Evolutionary conservation across 164 flowering plant genomes (phyloP), one percentile per base, ranked within the genome.

Genomic region (Tetracentron sinense): DNA sequence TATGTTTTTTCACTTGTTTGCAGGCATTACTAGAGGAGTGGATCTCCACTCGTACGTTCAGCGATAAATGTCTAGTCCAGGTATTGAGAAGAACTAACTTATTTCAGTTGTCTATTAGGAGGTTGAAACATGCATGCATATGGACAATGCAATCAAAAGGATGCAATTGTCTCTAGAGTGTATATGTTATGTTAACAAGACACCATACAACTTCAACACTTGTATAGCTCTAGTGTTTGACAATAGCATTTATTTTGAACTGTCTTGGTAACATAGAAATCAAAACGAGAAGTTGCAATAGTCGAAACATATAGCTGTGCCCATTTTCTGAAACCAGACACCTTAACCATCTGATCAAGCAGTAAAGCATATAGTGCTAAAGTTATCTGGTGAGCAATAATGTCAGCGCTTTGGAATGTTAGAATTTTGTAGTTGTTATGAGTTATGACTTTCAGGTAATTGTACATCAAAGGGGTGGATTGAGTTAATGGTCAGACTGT

Each of bases 11-110:
- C 25, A 54, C 28, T 42, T 31, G n/a, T n/a, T 7, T 73, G 61
- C 78, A 94, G 98, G 99, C 99, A 59, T 79, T 95, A 62, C 82
- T 95, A 21, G 99, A 95, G 82, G 99, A 95, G 73, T 89, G 99
- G 99, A 80, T 92, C 62, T 81, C 89, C 42, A 78, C 86, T 51
- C 85, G 94, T 62, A 78, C 81, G 47, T 76, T 75, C 72, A 75
- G 78, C 66, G 90, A 80, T 69, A 86, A 87, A 75, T 68, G 67
- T 72, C 79, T 73, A 48, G 53, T 73, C 50, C 79, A 87, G 97
- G 97, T 91, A 76, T 38, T n/a, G 6, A 29, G 22, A 31, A 30
- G 16, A 44, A 23, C 10, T 20, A 11, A 27, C 6, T 28, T 33
- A 20, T 25, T n/a, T n/a, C n/a, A 6, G 35, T 56, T 56, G 17